Base-by-base conservation (phyloP, 176 grass and related monocot genomes). In the Saccharum officinarum region DNA sequence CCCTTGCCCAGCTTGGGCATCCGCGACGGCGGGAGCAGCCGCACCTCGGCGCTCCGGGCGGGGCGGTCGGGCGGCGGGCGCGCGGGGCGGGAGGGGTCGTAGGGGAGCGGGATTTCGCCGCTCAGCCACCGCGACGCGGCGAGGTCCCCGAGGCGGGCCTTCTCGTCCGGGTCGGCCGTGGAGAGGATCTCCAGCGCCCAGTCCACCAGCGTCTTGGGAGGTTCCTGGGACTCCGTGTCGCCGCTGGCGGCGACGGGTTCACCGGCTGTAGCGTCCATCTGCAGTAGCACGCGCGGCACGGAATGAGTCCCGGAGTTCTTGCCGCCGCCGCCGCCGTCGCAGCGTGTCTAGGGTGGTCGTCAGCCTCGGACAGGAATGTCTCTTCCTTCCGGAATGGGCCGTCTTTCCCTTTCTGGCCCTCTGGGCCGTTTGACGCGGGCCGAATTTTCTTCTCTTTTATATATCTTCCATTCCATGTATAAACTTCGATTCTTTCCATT, bases 1-100 rank as follows among this genome's bases (percentile, higher is more conserved):
- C 88, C 92, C 86, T 88, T 97, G 11, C 95, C 92, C 63, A 97
- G 84, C 90, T 97, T 97, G 0, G 86, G 95, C 92, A 76, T 76
- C 82, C 79, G 80, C 49, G 85, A 87, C 26, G 95, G 92, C 37
- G 95, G 78, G 25, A 94, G 71, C 47, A 97, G 88, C 81, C 88
- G 85, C 81, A 97, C 92, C 13, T 37, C 92, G 40, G 76, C 88
- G 55, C 92, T 93, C 54, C 95, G 85, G 14, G 88, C 90, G 20
- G 95, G 95, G 8, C 92, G 92, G 15, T 90, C 83, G 25, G 92
- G 95, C 6, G 86, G 85, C 39, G 67, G 15, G 3, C 37, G 46
- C 18, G 71, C 25, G 71, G 83, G 83, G 8, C 20, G 67, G 18
- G 79, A 34, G n/a, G 67, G 73, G 67, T 84, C 78, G 66, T 94